Evolutionary conservation across 257 asterid genomes (phyloP).

Genomic region (Eustoma russellianum): DNA sequence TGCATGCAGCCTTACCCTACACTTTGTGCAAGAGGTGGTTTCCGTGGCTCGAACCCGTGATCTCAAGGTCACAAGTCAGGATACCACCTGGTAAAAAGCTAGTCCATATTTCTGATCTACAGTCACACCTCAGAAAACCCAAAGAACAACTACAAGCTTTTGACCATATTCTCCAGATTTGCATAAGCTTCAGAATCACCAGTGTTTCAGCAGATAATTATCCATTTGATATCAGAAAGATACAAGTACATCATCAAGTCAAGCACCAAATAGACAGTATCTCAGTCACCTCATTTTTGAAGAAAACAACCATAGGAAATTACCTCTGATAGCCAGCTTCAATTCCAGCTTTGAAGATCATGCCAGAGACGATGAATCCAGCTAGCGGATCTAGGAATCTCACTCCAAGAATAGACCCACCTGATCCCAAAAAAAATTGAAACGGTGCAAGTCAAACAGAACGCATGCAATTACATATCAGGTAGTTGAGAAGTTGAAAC

Average conservation of each 20-base stretch:
- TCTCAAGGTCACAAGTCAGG: no score
- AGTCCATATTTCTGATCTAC: no score
- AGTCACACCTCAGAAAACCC: no score
- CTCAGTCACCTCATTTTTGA: background rate
- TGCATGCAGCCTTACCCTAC: no score
- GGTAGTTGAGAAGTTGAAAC: background rate
- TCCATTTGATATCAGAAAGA: background rate
- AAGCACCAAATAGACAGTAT: background rate
- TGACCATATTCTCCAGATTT: background rate
- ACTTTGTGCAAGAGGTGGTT: no score
- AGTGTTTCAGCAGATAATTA: background rate
- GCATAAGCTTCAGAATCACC: background rate
- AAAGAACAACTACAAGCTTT: background rate
- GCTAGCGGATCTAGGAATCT: constrained; percentile 92
- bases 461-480: background rate
- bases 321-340: constrained; percentile 92
- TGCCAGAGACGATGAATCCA: constrained; percentile 83
- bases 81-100: no score
- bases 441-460: background rate
- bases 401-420: constrained; percentile 90
- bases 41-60: no score
- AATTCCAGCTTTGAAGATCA: constrained; percentile 92
- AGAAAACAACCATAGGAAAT: background rate
- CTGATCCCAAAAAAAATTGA: constrained; percentile 26
- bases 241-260: background rate